A percentile compares a stretch with the other conserved stretches of the same genome.
phyloP scores from a whole-genome alignment of 306 rosid genomes.

The Vicia sativa region DNA sequence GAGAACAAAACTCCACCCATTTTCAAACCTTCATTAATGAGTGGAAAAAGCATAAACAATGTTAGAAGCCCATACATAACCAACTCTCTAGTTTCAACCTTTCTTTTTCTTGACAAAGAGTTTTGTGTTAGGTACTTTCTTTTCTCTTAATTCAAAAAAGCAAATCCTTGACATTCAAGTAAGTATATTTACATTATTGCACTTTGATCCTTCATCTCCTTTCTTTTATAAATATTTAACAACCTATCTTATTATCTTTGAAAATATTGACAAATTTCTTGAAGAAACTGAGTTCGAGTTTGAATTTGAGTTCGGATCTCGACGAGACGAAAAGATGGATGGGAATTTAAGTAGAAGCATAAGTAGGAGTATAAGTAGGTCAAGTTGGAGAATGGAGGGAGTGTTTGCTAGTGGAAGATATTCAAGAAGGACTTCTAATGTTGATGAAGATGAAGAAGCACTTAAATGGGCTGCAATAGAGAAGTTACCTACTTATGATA shows the following conservation, averaged over 20 bases:
- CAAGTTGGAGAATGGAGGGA: constrained; percentile 78
- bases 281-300: too few relatives aligned
- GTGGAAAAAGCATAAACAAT: not conserved
- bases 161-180: constrained; percentile 28
- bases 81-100: constrained; percentile 21
- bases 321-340: constrained; percentile 45
- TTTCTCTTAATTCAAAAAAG: constrained; percentile 8
- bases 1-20: not conserved
- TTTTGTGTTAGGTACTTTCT: not conserved
- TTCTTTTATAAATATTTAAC: not conserved
- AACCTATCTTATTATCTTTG: too few relatives aligned
- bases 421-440: constrained; percentile 56
- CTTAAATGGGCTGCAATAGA: constrained; percentile 95
- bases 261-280: too few relatives aligned
- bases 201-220: constrained; percentile 11
- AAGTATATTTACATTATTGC: constrained; percentile 20
- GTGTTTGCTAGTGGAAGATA: constrained; percentile 52
- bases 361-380: constrained; percentile 64
- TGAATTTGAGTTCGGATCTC: too few relatives aligned
- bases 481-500: constrained; percentile 78
- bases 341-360: constrained; percentile 48
- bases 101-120: not conserved
- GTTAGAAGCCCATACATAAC: not conserved
- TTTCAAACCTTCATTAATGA: constrained; percentile 19
- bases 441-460: constrained; percentile 85